Evolutionary conservation across 768 basidiomycete species (phyloP).

Genomic region (Tulasnella sp.): DNA sequence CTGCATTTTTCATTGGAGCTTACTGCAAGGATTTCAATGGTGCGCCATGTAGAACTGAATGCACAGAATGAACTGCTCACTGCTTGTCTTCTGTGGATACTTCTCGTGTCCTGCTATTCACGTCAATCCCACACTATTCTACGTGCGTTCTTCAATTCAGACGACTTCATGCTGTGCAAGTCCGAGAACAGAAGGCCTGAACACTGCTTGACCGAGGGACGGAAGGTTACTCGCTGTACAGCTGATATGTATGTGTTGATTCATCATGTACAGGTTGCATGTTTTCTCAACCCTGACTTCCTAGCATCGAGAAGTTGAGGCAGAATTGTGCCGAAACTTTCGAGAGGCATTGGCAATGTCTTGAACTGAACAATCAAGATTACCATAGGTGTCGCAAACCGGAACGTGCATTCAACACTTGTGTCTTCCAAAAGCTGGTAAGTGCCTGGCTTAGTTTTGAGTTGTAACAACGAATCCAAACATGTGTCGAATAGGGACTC

Average conservation of each 20-base stretch:
- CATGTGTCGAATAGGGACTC: constrained; percentile 47
- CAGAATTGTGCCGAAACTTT: constrained; percentile 82
- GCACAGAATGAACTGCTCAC: too few relatives aligned
- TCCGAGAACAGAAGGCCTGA: constrained; percentile 77
- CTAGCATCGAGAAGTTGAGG: constrained; percentile 82
- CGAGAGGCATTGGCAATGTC: constrained; percentile 84
- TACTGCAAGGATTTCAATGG: neutral
- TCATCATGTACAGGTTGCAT: neutral
- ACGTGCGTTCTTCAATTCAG: constrained; percentile 28
- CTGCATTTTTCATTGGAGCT: neutral
- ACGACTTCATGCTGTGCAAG: constrained; percentile 98
- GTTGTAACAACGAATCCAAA: neutral
- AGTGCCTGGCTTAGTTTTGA: constrained; percentile 25
- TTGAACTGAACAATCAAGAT: constrained; percentile 95
- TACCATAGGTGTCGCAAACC: constrained; percentile 80
- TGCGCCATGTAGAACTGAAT: too few relatives aligned
- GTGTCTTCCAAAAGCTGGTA: constrained; percentile 94
- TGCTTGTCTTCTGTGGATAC: too few relatives aligned
- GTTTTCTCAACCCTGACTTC: neutral
- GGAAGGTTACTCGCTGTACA: constrained; percentile 90
- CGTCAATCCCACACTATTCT: too few relatives aligned
- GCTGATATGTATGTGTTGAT: constrained; percentile 55
- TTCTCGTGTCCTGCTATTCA: too few relatives aligned
- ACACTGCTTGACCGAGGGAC: constrained; percentile 90
- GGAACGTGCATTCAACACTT: constrained; percentile 78